Evolutionary conservation across 495 filamentous ascomycete species (phyloP).

Genomic region (Parmelia sp.): DNA sequence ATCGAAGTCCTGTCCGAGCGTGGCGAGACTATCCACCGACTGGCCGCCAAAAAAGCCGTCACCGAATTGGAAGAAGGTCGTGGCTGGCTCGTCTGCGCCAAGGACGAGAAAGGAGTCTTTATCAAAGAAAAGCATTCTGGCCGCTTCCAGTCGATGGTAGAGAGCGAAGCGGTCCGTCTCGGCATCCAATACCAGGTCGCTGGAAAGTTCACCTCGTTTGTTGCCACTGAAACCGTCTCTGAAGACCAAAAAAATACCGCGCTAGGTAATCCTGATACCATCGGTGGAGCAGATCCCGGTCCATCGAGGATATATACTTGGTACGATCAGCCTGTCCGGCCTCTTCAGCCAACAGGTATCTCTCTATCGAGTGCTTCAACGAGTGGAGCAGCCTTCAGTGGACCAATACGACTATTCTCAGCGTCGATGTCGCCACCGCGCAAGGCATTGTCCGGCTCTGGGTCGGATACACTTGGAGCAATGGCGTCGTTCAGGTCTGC

Average conservation of each 20-base stretch:
- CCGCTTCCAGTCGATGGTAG: constrained; percentile 48
- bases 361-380: too few relatives aligned
- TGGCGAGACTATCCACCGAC: constrained; percentile 58
- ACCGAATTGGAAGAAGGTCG: constrained; percentile 62
- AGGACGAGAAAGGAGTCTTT: constrained; percentile 36
- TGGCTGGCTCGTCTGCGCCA: constrained; percentile 56
- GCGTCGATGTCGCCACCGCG: too few relatives aligned
- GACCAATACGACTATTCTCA: too few relatives aligned
- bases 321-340: too few relatives aligned
- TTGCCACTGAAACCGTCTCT: constrained; percentile 50
- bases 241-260: constrained; percentile 11
- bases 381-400: too few relatives aligned
- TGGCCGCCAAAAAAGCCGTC: constrained; percentile 61
- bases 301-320: constrained; percentile 16
- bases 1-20: constrained; percentile 42
- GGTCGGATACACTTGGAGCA: too few relatives aligned
- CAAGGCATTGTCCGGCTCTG: too few relatives aligned
- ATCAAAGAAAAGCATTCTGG: constrained; percentile 44
- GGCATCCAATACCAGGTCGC: constrained; percentile 59
- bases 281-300: constrained; percentile 19
- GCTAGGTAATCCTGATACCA: constrained; percentile 14
- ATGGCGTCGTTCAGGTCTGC: neutral
- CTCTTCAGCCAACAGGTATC: too few relatives aligned
- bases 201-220: constrained; percentile 64
- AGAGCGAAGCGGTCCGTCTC: constrained; percentile 56